Evolutionary conservation across 805 yeast genomes (phyloP).

Genomic region (Barnettozyma wickerhamii): DNA sequence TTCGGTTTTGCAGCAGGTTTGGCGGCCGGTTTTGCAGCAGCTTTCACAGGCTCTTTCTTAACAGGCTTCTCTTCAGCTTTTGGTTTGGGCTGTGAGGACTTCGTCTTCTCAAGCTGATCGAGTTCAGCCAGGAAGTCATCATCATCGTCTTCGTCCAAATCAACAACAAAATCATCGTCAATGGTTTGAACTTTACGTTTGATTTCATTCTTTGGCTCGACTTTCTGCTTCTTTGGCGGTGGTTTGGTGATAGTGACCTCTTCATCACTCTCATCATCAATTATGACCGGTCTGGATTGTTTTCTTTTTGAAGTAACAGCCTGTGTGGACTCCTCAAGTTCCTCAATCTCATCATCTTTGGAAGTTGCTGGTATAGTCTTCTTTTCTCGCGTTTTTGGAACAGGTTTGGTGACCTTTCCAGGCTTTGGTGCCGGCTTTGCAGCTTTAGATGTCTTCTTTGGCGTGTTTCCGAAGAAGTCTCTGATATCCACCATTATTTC

Average conservation of each 20-base stretch:
- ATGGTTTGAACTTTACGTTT: too few species aligned
- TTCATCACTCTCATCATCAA: conserved; percentile 2
- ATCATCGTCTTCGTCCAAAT: conserved; percentile 16
- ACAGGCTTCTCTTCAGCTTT: conserved; percentile 4
- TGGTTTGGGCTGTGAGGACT: conserved; percentile 7
- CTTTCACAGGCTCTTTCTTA: conserved; percentile 10
- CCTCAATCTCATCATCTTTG: not conserved
- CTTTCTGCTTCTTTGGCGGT: not conserved
- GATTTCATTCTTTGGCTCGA: conserved; percentile 3
- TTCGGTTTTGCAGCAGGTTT: not conserved
- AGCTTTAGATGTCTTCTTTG: not conserved
- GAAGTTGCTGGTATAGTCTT: not conserved
- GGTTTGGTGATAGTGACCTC: too few species aligned
- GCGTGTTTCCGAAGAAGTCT: conserved; percentile 32
- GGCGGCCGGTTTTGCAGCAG: not conserved
- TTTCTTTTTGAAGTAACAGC: not conserved
- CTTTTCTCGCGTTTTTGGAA: too few species aligned
- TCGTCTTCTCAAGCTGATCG: conserved; percentile 2
- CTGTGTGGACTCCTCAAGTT: not conserved
- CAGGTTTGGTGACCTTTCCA: not conserved
- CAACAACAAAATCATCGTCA: conserved; percentile 16
- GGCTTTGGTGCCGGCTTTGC: conserved; percentile 1
- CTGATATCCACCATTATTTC: conserved; percentile 32
- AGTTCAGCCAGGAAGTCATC: conserved; percentile 17
- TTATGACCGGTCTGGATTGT: not conserved